Evolutionary conservation across 768 basidiomycete species (phyloP), one percentile per base, ranked within the genome.

Genomic region (Hericium rajendrae): DNA sequence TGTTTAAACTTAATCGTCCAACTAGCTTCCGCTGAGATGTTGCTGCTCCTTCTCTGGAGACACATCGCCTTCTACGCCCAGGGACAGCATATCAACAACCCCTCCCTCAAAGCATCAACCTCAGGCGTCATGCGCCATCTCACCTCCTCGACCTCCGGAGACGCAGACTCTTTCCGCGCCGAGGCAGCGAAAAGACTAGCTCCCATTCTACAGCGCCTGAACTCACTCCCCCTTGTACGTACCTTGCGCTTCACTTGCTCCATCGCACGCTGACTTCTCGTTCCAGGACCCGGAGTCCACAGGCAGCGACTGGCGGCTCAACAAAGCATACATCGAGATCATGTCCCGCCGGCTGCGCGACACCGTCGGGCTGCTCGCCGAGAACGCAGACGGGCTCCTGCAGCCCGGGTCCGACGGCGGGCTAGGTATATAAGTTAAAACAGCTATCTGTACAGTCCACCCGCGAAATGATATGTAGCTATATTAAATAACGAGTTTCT

Each of bases 11-110:
- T n/a, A 40, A 32, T 32, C n/a, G 9, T 24, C 13, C 12, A 22
- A 20, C 37, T 61, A 88, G 88, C 79, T 56, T 80, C 85, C 15
- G 71, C 83, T 52, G 93, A 94, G 69, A 86, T 92, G 81, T 68
- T 88, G 5, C 74, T 94, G 9, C 74, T 94, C 16, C 75, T 94
- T 18, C 72, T 91, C 10, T 92, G 88, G 86, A 78, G 90, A 15
- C 93, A 94, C 64, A 65, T 91, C 28, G 76, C 80, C 13, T 83
- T 84, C 66, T 94, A 87, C 69, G 68, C 76, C 40, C 74, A 77
- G 54, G 68, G 69, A 54, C 57, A 70, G n/a, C 70, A 68, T 53
- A 41, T 65, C 65, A 69, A 68, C 62, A 71, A 62, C 51, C 74
- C 67, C 15, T 76, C 73, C 55, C 70, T 79, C 39, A 73, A 78